Conservation (phyloP, 257 asterid species). For the Oldenlandia corymbosa region DNA sequence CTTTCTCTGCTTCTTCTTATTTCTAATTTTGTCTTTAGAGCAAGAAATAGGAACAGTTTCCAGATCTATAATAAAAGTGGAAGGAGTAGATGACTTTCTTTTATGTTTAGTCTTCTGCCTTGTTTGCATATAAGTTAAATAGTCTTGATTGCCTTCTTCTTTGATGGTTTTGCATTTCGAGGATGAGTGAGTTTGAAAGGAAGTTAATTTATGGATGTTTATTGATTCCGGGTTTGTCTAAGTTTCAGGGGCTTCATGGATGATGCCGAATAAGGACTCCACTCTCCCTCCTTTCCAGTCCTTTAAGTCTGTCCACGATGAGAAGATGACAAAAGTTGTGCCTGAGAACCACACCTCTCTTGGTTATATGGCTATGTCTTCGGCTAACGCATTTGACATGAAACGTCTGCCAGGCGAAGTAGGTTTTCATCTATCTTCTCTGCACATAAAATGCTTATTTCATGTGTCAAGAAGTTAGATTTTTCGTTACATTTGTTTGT, state of each 20-base stretch:
- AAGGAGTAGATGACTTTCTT: not conserved
- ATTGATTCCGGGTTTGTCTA: conserved; percentile 17
- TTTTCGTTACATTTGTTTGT: not conserved
- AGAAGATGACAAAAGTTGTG: conserved; percentile 30
- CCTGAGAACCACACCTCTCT: conserved; percentile 28
- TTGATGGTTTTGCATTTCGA: not conserved
- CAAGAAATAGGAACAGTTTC: not conserved
- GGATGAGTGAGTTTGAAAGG: not conserved
- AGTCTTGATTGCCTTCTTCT: not conserved
- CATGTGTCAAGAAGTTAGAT: not conserved
- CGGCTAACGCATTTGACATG: conserved; percentile 25
- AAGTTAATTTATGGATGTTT: not conserved
- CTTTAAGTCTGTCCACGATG: conserved; percentile 43
- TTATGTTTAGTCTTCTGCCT: not conserved
- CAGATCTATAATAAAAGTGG: not conserved
- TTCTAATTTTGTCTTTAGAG: too few relatives aligned
- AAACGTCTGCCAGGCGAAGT: conserved; percentile 22
- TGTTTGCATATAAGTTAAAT: not conserved
- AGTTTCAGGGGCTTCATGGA: conserved; percentile 45
- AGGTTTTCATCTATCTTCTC: conserved; percentile 18
- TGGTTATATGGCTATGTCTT: conserved; percentile 25
- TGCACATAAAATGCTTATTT: not conserved
- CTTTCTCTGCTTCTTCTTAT: too few relatives aligned
- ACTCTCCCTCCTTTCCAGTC: conserved; percentile 44
- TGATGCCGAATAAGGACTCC: conserved; percentile 39